phyloP scores from a whole-genome alignment of 495 filamentous ascomycete species.

The Aspergillus nanangensis region DNA sequence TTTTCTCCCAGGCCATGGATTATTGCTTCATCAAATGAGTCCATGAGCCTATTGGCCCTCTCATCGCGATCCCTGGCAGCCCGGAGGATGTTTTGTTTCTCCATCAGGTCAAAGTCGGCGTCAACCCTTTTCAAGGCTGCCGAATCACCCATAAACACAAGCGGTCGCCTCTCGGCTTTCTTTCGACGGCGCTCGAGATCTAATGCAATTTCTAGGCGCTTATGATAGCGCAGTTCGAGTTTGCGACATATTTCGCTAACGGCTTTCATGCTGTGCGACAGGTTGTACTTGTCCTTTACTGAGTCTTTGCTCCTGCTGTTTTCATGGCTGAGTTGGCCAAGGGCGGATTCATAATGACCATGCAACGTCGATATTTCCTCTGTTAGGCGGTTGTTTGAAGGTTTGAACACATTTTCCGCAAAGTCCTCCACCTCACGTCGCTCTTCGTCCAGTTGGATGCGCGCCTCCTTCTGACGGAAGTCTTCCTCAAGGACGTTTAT shows the following conservation, averaged over 20 bases:
- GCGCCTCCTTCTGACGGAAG: slow-evolving; percentile 52
- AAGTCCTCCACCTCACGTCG: slow-evolving; percentile 51
- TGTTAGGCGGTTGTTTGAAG: slow-evolving; percentile 47
- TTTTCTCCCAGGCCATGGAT: slow-evolving; percentile 49
- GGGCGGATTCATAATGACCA: slow-evolving; percentile 43
- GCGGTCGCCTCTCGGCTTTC: slow-evolving; percentile 46
- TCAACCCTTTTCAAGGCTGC: slow-evolving; percentile 43
- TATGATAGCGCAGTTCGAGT: slow-evolving; percentile 48
- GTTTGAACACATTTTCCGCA: slow-evolving; percentile 46
- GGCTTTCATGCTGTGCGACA: slow-evolving; percentile 42
- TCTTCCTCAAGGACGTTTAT: slow-evolving; percentile 57
- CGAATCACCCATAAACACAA: slow-evolving; percentile 48
- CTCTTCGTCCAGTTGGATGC: slow-evolving; percentile 51
- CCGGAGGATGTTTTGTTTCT: slow-evolving; percentile 46
- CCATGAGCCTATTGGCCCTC: slow-evolving; percentile 49
- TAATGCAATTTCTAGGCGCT: slow-evolving; percentile 45
- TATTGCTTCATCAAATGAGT: slow-evolving; percentile 49
- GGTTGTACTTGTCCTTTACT: slow-evolving; percentile 25
- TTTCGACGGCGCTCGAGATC: slow-evolving; percentile 50
- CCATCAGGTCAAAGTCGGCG: slow-evolving; percentile 50
- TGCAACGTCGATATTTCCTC: slow-evolving; percentile 48
- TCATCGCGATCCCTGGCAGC: slow-evolving; percentile 46
- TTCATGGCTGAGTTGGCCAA: slow-evolving; percentile 38
- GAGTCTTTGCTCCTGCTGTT: slow-evolving; percentile 35
- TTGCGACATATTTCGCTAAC: slow-evolving; percentile 42